These are phyloP conservation scores for Tricholoma terreum DNA, from an alignment of 768 basidiomycete species.

Conservation along the genomic window DNA sequence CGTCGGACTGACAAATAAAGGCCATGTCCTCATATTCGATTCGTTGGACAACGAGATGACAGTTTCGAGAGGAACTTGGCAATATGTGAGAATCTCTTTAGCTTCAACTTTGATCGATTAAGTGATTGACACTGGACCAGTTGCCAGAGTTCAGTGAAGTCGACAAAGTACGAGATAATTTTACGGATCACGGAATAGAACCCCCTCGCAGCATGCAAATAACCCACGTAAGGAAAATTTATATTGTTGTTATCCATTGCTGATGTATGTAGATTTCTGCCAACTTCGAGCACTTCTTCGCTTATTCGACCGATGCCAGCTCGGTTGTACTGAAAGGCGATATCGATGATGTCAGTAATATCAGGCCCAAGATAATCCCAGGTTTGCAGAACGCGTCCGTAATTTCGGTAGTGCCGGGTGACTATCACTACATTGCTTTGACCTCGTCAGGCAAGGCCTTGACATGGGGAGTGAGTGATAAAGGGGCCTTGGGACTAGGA, in stretches of 20 bases:
- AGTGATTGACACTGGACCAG: conserved; percentile 32
- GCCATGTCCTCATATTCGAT: conserved; percentile 69
- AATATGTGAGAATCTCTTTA: conserved; percentile 54
- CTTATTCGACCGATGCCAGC: conserved; percentile 66
- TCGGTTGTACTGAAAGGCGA: conserved; percentile 78
- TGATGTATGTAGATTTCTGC: conserved; percentile 68
- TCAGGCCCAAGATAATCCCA: conserved; percentile 60
- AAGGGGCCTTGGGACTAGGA: conserved; percentile 85
- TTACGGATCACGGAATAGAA: conserved; percentile 13
- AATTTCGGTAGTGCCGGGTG: conserved; percentile 87
- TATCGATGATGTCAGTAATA: conserved; percentile 34
- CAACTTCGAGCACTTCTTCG: conserved; percentile 78
- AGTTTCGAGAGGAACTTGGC: conserved; percentile 48
- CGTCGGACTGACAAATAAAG: conserved; percentile 76
- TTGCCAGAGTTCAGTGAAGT: conserved; percentile 73
- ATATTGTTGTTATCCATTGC: neutral
- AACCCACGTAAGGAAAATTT: conserved; percentile 62
- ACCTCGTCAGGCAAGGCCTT: conserved; percentile 72
- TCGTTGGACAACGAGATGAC: conserved; percentile 40
- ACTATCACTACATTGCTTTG: conserved; percentile 89
- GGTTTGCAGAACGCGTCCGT: conserved; percentile 73
- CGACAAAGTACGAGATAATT: conserved; percentile 38
- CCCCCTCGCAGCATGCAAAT: conserved; percentile 53
- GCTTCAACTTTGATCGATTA: neutral
- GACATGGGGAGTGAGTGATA: conserved; percentile 78